A percentile compares a stretch with the other conserved stretches of the same genome.
These are phyloP conservation scores for Clathrospora elynae DNA, from an alignment of 2,329 filamentous ascomycete species.

Conservation along the genomic window DNA sequence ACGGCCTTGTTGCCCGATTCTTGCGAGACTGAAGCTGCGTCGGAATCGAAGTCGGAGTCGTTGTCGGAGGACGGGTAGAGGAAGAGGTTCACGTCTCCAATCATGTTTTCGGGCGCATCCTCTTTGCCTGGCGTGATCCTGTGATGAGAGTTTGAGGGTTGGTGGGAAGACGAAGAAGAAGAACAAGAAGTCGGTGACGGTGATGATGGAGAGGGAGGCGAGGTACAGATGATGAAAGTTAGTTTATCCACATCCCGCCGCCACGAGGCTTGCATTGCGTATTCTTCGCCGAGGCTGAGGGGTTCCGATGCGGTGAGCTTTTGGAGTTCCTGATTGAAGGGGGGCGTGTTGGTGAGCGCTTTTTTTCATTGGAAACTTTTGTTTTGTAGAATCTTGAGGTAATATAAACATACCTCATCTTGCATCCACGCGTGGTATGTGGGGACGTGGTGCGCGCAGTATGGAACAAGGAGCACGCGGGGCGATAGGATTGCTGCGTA, in stretches of 20 bases:
- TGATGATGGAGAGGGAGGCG: conserved; percentile 2
- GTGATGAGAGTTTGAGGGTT: too few species aligned
- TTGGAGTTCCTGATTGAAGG: conserved; percentile 64
- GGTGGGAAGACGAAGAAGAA: too few species aligned
- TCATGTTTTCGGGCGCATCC: conserved; percentile 60
- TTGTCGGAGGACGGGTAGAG: conserved; percentile 55
- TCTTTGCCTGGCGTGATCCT: conserved; percentile 36
- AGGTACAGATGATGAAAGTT: conserved; percentile 80
- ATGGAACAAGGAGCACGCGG: conserved; percentile 78
- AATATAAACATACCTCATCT: conserved; percentile 61
- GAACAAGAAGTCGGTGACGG: conserved; percentile 1
- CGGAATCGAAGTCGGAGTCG: conserved; percentile 26
- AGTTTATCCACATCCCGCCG: conserved; percentile 81
- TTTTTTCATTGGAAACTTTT: too few species aligned
- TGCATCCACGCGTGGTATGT: conserved; percentile 93
- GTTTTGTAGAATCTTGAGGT: neutral
- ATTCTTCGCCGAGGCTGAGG: conserved; percentile 79
- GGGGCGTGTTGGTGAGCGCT: too few species aligned
- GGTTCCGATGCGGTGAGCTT: conserved; percentile 86
- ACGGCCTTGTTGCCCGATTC: conserved; percentile 30
- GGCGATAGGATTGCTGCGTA: conserved; percentile 68
- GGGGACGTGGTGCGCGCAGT: conserved; percentile 78
- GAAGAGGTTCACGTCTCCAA: conserved; percentile 68
- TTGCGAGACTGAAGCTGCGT: neutral
- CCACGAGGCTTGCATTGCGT: conserved; percentile 90